Base-by-base conservation (phyloP, 257 asterid species). In the Parsonsia alboflavescens region DNA sequence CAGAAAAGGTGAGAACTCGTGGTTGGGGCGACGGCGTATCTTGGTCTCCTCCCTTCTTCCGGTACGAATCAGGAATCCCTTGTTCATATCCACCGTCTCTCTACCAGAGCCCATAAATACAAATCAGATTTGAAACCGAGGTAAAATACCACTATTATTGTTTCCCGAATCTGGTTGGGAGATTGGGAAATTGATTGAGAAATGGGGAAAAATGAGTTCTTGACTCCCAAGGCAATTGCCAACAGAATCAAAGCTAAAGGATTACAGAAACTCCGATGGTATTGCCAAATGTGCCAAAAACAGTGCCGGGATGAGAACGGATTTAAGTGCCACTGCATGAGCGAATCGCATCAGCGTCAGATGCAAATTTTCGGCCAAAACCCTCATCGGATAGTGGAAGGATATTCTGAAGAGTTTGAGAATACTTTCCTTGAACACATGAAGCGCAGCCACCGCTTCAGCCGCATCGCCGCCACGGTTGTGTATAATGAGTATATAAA, bases 241-340 rank as follows among this genome's bases (percentile, higher is more conserved):
- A 94, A 94, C 74, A 79, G 97, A 64, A 90, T 92, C 77, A 89
- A 90, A 79, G 93, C 97, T 2, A 90, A 90, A 76, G 97, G 97
- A 21, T 65, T 94, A 73, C 97, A 92, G 83, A 94, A 92, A 59
- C 88, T 90, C 44, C 96, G 97, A 77, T 94, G 95, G 97, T 92
- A 92, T 78, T 94, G 99, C 74, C 97, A 92, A 85, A 92, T 90
- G 96, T 94, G 99, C 79, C 96, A 94, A 53, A 94, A 92, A 65
- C 97, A 94, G 84, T 94, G 97, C 86, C 93, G 96, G 30, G 96
- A 92, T 77, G 97, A 90, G 82, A 94, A 94, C 74, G 97, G 99
- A 21, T 94, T 94, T 88, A 92, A 94, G 84, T 94, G 99, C 81
- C 97, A 94, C 66, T 92, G 97, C 44, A 92, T 90, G 97, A 90